Conservation (phyloP, 75 land plant genomes). For the Chamaecyparis obtusa region DNA sequence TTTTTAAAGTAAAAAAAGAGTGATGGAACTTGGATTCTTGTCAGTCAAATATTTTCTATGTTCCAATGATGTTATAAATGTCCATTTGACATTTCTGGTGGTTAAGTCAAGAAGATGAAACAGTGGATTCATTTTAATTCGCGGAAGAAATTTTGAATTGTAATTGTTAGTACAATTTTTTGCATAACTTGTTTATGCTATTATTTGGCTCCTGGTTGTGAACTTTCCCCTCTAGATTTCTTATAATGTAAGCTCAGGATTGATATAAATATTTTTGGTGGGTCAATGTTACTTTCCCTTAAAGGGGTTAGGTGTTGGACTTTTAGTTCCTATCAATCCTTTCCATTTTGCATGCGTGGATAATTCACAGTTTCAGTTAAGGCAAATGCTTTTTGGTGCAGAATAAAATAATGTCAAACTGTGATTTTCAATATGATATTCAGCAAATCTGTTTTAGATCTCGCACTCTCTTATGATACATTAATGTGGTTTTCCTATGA, state of each 20-base stretch:
- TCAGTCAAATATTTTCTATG: conserved; percentile 7
- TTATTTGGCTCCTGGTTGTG: neutral
- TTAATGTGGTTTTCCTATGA: neutral
- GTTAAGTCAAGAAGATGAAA: neutral
- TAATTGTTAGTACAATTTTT: neutral
- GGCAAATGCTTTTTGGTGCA: neutral
- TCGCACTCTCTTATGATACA: neutral
- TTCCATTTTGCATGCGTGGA: neutral
- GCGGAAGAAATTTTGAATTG: conserved; percentile 1
- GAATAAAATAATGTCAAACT: neutral
- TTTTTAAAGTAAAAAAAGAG: conserved; percentile 58
- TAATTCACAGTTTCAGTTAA: neutral
- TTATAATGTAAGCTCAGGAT: neutral
- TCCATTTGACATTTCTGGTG: conserved; percentile 7
- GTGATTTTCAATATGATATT: neutral
- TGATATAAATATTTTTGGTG: neutral
- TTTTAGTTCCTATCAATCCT: neutral
- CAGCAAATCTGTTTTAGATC: neutral
- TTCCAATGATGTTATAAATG: neutral
- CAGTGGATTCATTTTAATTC: neutral
- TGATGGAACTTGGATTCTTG: conserved; percentile 14
- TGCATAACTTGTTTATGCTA: conserved; percentile 3
- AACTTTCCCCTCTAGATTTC: neutral
- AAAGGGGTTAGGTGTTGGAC: neutral
- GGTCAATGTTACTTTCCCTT: neutral